Evolutionary conservation across 768 basidiomycete species (phyloP).

Genomic region (Tephrocybe rancida): DNA sequence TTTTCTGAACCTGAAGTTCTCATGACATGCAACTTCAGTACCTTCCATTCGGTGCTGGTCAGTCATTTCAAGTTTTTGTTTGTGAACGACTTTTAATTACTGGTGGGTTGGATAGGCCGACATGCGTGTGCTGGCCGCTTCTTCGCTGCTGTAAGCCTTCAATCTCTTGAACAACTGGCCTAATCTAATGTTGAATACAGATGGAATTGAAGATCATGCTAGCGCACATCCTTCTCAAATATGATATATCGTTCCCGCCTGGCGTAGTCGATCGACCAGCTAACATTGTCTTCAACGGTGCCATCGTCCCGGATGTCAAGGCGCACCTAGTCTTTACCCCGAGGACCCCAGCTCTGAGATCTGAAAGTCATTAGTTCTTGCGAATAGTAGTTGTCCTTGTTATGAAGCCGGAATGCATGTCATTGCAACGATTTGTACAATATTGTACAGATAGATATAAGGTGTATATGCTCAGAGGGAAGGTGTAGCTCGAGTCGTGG

Average conservation of each 20-base stretch:
- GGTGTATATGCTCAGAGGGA: slow-evolving; percentile 14
- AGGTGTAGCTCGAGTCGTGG: slow-evolving; percentile 2
- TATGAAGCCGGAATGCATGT: neutral
- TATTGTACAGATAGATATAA: slow-evolving; percentile 17
- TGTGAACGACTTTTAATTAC: too few species aligned
- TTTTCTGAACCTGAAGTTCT: slow-evolving; percentile 8
- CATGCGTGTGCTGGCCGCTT: slow-evolving; percentile 39
- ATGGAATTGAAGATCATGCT: slow-evolving; percentile 40
- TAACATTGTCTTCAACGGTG: slow-evolving; percentile 34
- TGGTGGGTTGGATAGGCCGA: slow-evolving; percentile 22
- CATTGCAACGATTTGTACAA: slow-evolving; percentile 11
- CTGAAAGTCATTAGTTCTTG: neutral
- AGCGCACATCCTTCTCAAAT: slow-evolving; percentile 35
- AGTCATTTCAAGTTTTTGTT: too few species aligned
- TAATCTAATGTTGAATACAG: slow-evolving; percentile 16
- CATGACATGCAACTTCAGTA: slow-evolving; percentile 22
- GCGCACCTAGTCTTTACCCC: slow-evolving; percentile 31
- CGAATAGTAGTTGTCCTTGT: too few species aligned
- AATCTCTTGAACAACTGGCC: neutral
- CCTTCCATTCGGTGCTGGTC: slow-evolving; percentile 42
- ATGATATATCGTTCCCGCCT: slow-evolving; percentile 30
- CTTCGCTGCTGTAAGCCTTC: slow-evolving; percentile 33
- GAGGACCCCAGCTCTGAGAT: slow-evolving; percentile 2
- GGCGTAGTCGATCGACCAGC: slow-evolving; percentile 26
- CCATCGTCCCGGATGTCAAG: slow-evolving; percentile 34